Conservation (phyloP, 2,329 filamentous ascomycete species). For the Penicillium sp. region DNA sequence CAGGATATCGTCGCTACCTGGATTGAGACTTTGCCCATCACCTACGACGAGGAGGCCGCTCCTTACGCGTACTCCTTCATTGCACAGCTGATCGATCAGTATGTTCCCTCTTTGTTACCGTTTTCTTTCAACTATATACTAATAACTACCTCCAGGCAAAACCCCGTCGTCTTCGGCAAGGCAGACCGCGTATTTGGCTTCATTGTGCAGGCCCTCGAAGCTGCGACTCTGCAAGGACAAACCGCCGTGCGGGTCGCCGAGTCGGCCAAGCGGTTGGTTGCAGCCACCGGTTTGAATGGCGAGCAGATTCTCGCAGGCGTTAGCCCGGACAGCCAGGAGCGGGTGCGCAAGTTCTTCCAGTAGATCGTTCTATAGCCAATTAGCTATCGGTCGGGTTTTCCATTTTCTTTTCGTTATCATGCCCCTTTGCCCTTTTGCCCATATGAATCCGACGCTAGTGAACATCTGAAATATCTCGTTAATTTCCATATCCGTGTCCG, state of each 20-base stretch:
- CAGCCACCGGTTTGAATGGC: constrained; percentile 67
- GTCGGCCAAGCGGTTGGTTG: constrained; percentile 72
- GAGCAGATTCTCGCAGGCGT: constrained; percentile 70
- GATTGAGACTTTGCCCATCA: constrained; percentile 84
- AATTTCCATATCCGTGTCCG: constrained; percentile 5
- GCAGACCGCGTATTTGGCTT: constrained; percentile 76
- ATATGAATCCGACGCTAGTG: constrained; percentile 25
- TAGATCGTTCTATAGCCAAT: constrained; percentile 39
- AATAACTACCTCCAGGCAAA: constrained; percentile 57
- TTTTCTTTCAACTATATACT: constrained; percentile 6
- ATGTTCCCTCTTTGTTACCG: constrained; percentile 45
- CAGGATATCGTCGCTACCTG: constrained; percentile 76
- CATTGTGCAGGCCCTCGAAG: constrained; percentile 83
- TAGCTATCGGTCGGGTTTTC: background rate
- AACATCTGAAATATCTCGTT: constrained; percentile 19
- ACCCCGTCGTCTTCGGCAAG: constrained; percentile 72
- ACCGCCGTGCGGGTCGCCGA: constrained; percentile 70
- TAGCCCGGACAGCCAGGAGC: constrained; percentile 72
- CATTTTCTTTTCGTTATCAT: constrained; percentile 16
- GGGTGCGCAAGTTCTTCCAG: constrained; percentile 72
- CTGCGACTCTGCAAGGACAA: constrained; percentile 80
- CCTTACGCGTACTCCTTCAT: constrained; percentile 94
- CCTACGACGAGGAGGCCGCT: constrained; percentile 94
- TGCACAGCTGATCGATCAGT: constrained; percentile 88
- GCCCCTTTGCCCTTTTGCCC: constrained; percentile 22